phyloP scores from a whole-genome alignment of 2,329 filamentous ascomycete species.

The Exophiala oligosperma region DNA sequence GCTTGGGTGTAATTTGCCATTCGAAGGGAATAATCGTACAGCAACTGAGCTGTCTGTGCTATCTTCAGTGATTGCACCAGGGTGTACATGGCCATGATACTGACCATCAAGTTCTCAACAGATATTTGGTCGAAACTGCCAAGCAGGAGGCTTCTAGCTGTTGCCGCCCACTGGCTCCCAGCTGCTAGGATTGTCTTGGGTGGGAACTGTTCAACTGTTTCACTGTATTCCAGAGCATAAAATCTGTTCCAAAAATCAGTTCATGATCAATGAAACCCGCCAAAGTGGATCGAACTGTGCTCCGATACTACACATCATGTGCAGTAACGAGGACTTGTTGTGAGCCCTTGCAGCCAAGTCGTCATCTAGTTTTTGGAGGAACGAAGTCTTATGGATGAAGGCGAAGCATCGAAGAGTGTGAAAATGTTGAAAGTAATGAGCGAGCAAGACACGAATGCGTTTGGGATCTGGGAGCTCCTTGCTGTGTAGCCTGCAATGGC shows the following conservation, averaged over 20 bases:
- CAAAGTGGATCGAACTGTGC: conserved; percentile 21
- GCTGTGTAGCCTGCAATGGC: no score
- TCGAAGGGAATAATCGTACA: conserved; percentile 35
- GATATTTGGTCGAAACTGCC: conserved; percentile 3
- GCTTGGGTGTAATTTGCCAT: conserved; percentile 35
- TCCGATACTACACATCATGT: conserved; percentile 31
- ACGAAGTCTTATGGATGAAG: conserved; percentile 32
- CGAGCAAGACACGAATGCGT: no score
- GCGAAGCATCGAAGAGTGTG: conserved; percentile 32
- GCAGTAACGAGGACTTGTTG: conserved; percentile 25
- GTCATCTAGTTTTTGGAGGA: conserved; percentile 30
- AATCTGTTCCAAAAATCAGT: neutral
- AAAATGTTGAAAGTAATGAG: conserved; percentile 13
- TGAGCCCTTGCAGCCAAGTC: conserved; percentile 18
- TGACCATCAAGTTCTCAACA: conserved; percentile 14
- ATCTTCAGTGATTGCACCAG: neutral
- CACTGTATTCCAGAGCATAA: neutral
- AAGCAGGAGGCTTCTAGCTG: conserved; percentile 2
- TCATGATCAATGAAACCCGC: neutral
- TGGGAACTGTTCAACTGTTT: neutral
- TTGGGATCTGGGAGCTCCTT: no score
- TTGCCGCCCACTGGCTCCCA: conserved; percentile 15
- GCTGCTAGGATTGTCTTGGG: neutral
- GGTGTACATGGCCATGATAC: neutral
- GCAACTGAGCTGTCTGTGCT: conserved; percentile 31